Base-by-base conservation (phyloP, 306 rosid species). In the Hippophae gyantsensis region DNA sequence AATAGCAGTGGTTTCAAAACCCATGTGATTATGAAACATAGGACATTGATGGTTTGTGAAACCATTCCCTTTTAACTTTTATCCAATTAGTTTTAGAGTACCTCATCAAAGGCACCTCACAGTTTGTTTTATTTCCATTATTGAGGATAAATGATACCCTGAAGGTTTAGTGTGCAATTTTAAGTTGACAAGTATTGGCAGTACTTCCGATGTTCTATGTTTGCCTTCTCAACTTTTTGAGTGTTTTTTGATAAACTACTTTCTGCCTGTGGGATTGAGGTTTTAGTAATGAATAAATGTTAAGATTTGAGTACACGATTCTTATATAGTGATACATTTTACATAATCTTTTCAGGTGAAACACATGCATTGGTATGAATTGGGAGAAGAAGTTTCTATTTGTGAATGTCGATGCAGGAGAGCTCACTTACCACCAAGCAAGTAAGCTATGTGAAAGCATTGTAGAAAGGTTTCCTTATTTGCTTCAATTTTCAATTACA, bases 391-490 rank as follows among this genome's bases (percentile, higher is more conserved):
- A 50, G 87, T 87, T 72, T 90, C 96, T 64, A 74, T 81, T 47
- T 90, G 97, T 48, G 97, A 90, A 66, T 90, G 97, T 68, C 79
- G 96, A 80, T 90, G 96, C 86, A 85, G 89, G 6, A 85, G 95
- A 72, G 97, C 97, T 43, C 71, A 75, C 53, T 87, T 90, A 69
- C 97, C 92, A 11, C 92, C 97, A 63, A 90, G 96, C 97, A 87
- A 79, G 97, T 90, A 82, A 83, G 81, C 69, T 69, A 54, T 64
- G 13, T 25, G n/a, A 11, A 9, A 18, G 43, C 57, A 44, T 42
- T 47, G 52, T 42, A 47, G 58, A 55, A 40, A 7, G n/a, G 23
- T 52, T 18, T 25, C 52, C 64, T 48, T 14, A 50, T 61, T 53
- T 63, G 58, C 38, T 62, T 49, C 32, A 45, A 9, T 18, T 18